Conservation (phyloP, 2,329 filamentous ascomycete genomes). For the Xylariomycetidae sp. region DNA sequence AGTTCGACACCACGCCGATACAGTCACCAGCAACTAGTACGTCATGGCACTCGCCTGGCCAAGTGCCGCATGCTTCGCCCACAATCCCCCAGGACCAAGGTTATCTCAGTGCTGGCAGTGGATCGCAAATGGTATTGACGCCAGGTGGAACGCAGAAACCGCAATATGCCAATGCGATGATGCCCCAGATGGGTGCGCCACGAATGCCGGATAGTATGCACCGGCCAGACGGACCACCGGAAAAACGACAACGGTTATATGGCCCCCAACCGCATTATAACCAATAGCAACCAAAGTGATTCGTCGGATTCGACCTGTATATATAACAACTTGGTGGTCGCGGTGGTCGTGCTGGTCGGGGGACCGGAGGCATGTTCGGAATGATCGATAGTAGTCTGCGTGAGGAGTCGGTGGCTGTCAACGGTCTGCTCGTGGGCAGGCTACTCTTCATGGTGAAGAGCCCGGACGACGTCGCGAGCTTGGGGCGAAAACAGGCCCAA, state of each 20-base stretch:
- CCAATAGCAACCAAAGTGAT: conserved; percentile 19
- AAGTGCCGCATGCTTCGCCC: conserved; percentile 46
- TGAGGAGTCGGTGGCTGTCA: too few relatives aligned
- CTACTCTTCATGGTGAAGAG: too few relatives aligned
- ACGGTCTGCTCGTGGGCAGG: too few relatives aligned
- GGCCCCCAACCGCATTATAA: conserved; percentile 37
- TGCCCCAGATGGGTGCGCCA: conserved; percentile 27
- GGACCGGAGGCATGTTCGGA: too few relatives aligned
- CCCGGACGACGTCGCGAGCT: too few relatives aligned
- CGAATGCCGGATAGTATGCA: conserved; percentile 28
- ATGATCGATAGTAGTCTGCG: too few relatives aligned
- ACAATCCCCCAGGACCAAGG: conserved; percentile 40
- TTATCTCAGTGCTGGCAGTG: conserved; percentile 39
- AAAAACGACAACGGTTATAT: conserved; percentile 51
- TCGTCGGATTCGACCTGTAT: conserved; percentile 20
- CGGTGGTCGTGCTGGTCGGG: too few relatives aligned
- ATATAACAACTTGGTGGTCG: too few relatives aligned
- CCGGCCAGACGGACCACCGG: conserved; percentile 36
- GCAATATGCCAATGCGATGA: conserved; percentile 35
- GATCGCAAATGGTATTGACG: conserved; percentile 33
- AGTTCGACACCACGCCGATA: conserved; percentile 53
- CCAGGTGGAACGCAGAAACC: conserved; percentile 32
- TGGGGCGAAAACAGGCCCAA: too few relatives aligned
- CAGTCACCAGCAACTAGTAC: conserved; percentile 46
- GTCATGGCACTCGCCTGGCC: conserved; percentile 48